Percentiles rank a stretch among this genome's conserved stretches.
Evolutionary conservation across 176 grass and related monocot genomes (phyloP).

Genomic region (Zoysia japonica): DNA sequence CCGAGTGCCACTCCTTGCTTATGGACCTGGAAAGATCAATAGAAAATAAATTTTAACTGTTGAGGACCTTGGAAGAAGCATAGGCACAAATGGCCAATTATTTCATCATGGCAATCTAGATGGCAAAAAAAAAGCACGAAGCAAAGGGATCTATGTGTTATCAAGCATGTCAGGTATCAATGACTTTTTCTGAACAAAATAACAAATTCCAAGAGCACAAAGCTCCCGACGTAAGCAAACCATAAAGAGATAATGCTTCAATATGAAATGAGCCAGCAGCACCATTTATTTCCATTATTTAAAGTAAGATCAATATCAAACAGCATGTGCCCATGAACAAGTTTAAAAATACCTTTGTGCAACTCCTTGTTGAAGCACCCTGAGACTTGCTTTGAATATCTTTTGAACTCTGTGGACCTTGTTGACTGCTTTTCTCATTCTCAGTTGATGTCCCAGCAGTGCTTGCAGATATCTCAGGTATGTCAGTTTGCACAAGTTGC

Average conservation of each 20-base stretch:
- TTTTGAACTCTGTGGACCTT: constrained; percentile 51
- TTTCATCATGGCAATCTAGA: not conserved
- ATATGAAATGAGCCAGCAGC: not conserved
- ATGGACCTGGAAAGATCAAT: constrained; percentile 67
- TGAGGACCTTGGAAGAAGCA: not conserved
- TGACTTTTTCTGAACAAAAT: not conserved
- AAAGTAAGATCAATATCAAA: no score
- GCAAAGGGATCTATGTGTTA: not conserved
- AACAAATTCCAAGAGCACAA: not conserved
- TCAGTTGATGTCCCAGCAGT: constrained; percentile 49
- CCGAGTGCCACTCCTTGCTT: constrained; percentile 93
- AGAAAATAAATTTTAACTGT: not conserved
- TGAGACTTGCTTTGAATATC: constrained; percentile 67
- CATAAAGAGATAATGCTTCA: not conserved
- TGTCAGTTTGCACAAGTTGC: constrained; percentile 49
- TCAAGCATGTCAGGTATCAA: not conserved
- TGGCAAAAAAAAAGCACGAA: not conserved
- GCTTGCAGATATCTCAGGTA: constrained; percentile 69
- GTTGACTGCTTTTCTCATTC: constrained; percentile 57
- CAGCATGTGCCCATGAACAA: not conserved
- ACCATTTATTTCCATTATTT: no score
- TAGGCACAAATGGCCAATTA: not conserved
- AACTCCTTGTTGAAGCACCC: constrained; percentile 67
- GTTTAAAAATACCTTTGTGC: constrained; percentile 70
- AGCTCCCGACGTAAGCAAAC: not conserved